Base-by-base conservation (phyloP, 176 grass and related monocot species). In the Poa pratensis region DNA sequence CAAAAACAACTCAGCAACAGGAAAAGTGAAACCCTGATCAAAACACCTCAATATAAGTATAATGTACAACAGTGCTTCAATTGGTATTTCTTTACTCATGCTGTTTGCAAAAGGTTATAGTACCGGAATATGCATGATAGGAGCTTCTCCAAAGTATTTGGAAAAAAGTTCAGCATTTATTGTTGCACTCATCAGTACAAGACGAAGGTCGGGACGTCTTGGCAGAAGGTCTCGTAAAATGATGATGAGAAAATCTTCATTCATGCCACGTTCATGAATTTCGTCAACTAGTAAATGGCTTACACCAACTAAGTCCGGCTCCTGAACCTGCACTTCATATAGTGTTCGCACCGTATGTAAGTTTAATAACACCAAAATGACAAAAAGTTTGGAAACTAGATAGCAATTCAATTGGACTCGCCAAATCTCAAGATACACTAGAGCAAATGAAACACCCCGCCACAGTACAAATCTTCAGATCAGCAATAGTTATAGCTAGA, bases 221-320 rank as follows among this genome's bases (percentile, higher is more conserved):
- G 96, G 93, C 76, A 98, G 87, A 77, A 98, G 93, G 67, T 98
- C 93, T 19, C 87, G 93, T 48, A 98, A 84, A 70, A 98, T 98
- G 80, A 98, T 98, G 72, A 98, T 95, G 80, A 98, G 93, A 85
- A 98, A 98, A 91, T 98, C 96, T 90, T 98, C 96, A 55, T 95
- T 95, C 91, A 95, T 95, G 76, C 96, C 96, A 49, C 96, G 90
- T 82, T 98, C 96, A 89, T 98, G 96, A 84, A 98, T 98, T 89
- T 98, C 96, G 18, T 98, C 96, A 80, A 95, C 87, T 71, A 98
- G 85, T 80, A 98, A 79, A 94, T 98, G 91, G 81, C 83, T 98
- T 77, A 95, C 85, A 74, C 96, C 93, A 52, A 76, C 67, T 87
- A 98, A 88, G 40, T 94, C 83, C 27, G 96, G 96, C 35, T 98